Conservation (phyloP, 2,329 filamentous ascomycete genomes). For the Rachicladosporium sp. region DNA sequence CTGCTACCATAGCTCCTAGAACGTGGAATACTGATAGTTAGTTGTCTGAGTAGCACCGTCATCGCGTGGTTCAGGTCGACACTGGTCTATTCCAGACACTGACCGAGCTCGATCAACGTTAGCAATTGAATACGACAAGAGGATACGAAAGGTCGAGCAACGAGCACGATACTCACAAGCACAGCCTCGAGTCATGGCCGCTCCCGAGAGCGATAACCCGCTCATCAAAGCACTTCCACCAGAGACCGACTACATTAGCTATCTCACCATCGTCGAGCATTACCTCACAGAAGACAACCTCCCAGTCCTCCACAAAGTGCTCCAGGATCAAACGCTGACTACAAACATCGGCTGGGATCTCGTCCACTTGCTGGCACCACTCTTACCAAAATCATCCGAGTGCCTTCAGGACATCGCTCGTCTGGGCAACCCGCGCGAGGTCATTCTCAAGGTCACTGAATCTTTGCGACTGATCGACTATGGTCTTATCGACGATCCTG, state of each 20-base stretch:
- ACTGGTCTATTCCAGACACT: too few relatives aligned
- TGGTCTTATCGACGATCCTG: conserved; percentile 38
- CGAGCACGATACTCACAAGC: too few relatives aligned
- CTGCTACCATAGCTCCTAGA: too few relatives aligned
- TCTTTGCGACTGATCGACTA: conserved; percentile 51
- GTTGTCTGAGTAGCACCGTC: too few relatives aligned
- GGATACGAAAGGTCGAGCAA: too few relatives aligned
- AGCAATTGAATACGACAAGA: too few relatives aligned
- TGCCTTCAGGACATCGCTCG: conserved; percentile 67
- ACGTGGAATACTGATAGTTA: too few relatives aligned
- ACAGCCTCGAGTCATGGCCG: conserved; percentile 1
- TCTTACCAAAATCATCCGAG: conserved; percentile 51
- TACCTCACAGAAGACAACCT: conserved; percentile 56
- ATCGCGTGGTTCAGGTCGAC: too few relatives aligned
- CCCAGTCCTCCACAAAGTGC: conserved; percentile 53
- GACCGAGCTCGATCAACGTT: too few relatives aligned
- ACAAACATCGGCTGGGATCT: conserved; percentile 76
- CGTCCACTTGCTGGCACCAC: conserved; percentile 58
- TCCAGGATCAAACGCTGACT: conserved; percentile 56
- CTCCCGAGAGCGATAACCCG: conserved; percentile 30
- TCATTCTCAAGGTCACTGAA: conserved; percentile 69
- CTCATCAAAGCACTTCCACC: conserved; percentile 48
- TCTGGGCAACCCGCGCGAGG: conserved; percentile 68
- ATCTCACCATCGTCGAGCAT: conserved; percentile 66
- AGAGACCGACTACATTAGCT: conserved; percentile 58